Percentiles rank a stretch among this genome's conserved stretches.
phyloP scores from a whole-genome alignment of 805 yeast species.

The Sungouiella blattae region DNA sequence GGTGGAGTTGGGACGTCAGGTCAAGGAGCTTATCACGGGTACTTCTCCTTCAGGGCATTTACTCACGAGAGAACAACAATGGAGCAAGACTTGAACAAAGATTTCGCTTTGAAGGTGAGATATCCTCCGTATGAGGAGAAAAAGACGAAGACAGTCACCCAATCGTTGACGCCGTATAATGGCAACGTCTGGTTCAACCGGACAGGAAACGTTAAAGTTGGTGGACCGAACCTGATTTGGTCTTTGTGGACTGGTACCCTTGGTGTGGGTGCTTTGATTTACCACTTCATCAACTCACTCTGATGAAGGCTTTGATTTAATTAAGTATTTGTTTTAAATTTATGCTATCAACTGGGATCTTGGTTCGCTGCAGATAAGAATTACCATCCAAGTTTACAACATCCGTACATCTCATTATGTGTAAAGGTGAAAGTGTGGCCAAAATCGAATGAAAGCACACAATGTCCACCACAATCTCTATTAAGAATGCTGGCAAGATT shows the following conservation, averaged over 20 bases:
- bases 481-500: conserved; percentile 43
- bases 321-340: background rate
- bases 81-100: conserved; percentile 64
- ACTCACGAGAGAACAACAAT: conserved; percentile 70
- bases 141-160: conserved; percentile 29
- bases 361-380: too few species aligned
- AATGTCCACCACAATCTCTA: conserved; percentile 18
- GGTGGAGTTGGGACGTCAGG: conserved; percentile 93
- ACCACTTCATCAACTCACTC: conserved; percentile 9
- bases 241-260: conserved; percentile 28
- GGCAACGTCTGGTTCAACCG: conserved; percentile 39
- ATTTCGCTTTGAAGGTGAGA: conserved; percentile 53
- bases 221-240: conserved; percentile 33
- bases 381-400: too few species aligned
- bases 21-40: conserved; percentile 78
- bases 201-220: conserved; percentile 29
- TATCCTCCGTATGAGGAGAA: conserved; percentile 56
- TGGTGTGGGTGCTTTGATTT: conserved; percentile 28
- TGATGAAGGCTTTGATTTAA: background rate
- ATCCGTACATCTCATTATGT: too few species aligned
- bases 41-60: conserved; percentile 57
- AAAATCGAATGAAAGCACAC: too few species aligned
- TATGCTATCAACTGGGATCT: too few species aligned
- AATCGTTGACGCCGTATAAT: conserved; percentile 26
- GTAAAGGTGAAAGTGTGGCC: too few species aligned